Conservation (phyloP, 306 rosid genomes). For the Medicago lupulina region DNA sequence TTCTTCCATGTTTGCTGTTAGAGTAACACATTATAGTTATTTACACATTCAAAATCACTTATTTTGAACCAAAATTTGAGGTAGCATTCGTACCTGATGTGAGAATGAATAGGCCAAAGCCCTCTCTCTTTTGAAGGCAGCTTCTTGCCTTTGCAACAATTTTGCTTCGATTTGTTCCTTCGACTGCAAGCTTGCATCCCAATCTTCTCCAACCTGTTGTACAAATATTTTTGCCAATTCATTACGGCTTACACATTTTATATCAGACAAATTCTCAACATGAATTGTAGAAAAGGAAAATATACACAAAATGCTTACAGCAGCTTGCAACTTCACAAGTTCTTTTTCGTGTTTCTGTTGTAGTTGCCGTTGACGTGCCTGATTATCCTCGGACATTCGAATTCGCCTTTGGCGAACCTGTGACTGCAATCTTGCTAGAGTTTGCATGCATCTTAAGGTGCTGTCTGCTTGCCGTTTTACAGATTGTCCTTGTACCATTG, state of each 20-base stretch:
- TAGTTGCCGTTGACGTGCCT: slow-evolving; percentile 65
- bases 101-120: slow-evolving; percentile 88
- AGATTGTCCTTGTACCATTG: slow-evolving; percentile 63
- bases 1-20: slow-evolving; percentile 68
- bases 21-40: slow-evolving; percentile 11
- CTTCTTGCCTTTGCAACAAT: slow-evolving; percentile 62
- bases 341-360: slow-evolving; percentile 67
- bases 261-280: no score
- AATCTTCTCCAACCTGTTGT: slow-evolving; percentile 61
- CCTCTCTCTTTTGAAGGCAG: slow-evolving; percentile 84
- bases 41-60: not conserved
- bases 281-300: slow-evolving; percentile 12
- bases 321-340: slow-evolving; percentile 55
- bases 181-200: slow-evolving; percentile 70
- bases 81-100: slow-evolving; percentile 67
- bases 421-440: slow-evolving; percentile 72
- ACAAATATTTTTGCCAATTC: slow-evolving; percentile 28
- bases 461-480: slow-evolving; percentile 71
- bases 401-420: slow-evolving; percentile 72
- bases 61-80: not conserved
- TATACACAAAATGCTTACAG: slow-evolving; percentile 48
- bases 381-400: slow-evolving; percentile 85
- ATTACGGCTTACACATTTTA: not conserved
- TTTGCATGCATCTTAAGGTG: slow-evolving; percentile 81
- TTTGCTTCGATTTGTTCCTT: slow-evolving; percentile 76